Evolutionary conservation across 805 yeast genomes (phyloP).

Genomic region (Ogataea pini): DNA sequence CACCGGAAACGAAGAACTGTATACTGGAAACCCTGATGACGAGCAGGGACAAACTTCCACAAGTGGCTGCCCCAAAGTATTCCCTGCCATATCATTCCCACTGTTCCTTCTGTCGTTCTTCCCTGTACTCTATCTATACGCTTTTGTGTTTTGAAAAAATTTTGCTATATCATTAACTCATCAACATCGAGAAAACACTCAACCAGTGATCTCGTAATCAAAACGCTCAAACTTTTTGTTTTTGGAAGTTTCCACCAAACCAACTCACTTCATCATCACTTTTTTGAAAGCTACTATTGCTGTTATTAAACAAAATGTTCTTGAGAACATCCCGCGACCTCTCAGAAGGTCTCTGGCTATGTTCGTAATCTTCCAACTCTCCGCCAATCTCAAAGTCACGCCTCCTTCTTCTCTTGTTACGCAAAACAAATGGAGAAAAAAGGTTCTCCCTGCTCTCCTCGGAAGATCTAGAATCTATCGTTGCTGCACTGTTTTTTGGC

Average conservation of each 20-base stretch:
- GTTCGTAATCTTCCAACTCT: conserved; percentile 6
- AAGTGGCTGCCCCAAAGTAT: not conserved
- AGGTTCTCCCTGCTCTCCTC: conserved; percentile 13
- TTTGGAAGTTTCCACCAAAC: conserved; percentile 29
- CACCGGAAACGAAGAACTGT: conserved; percentile 6
- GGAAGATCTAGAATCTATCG: conserved; percentile 9
- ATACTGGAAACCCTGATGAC: conserved; percentile 5
- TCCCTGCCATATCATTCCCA: not conserved
- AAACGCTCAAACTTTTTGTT: conserved; percentile 14
- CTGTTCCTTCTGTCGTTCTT: not conserved
- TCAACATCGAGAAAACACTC: not conserved
- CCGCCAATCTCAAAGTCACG: not conserved
- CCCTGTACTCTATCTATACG: not conserved
- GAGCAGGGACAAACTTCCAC: not conserved
- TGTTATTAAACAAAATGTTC: conserved; percentile 11
- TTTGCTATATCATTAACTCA: conserved; percentile 1
- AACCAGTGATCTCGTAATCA: not conserved
- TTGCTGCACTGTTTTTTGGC: not conserved
- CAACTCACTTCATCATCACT: conserved; percentile 27
- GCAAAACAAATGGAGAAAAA: conserved; percentile 8
- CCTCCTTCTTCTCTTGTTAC: conserved; percentile 13
- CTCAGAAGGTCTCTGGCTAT: conserved; percentile 1
- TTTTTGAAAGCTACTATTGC: conserved; percentile 12
- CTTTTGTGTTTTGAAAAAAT: not conserved
- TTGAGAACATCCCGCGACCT: conserved; percentile 13